Evolutionary conservation across 2,329 filamentous ascomycete species (phyloP).

Genomic region (Onygenales sp.): DNA sequence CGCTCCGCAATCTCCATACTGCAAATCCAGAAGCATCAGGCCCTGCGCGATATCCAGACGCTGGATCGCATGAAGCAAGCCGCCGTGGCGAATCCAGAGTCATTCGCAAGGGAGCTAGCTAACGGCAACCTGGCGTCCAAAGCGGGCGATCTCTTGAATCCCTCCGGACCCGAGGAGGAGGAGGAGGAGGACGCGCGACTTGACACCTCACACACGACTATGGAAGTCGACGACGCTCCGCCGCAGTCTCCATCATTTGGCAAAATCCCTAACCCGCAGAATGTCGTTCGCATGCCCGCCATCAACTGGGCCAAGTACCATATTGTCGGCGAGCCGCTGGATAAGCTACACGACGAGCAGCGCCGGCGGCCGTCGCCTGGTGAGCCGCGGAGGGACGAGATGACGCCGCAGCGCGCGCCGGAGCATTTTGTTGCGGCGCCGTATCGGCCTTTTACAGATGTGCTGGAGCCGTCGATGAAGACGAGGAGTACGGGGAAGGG

Average conservation of each 20-base stretch:
- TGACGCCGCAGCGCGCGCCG: constrained; percentile 23
- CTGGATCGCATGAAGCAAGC: constrained; percentile 61
- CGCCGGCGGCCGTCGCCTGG: constrained; percentile 47
- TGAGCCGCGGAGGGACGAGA: constrained; percentile 27
- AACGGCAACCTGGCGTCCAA: constrained; percentile 48
- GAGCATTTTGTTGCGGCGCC: constrained; percentile 48
- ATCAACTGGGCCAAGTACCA: constrained; percentile 95
- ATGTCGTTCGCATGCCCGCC: constrained; percentile 73
- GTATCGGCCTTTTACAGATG: constrained; percentile 51
- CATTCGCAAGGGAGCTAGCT: constrained; percentile 60
- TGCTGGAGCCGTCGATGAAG: constrained; percentile 29
- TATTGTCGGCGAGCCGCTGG: constrained; percentile 73
- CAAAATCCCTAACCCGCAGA: constrained; percentile 65
- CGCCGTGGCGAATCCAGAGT: constrained; percentile 61
- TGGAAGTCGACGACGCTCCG: constrained; percentile 8
- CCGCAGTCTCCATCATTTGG: constrained; percentile 40
- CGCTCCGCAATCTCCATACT: constrained; percentile 77
- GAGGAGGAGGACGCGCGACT: constrained; percentile 15
- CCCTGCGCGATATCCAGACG: constrained; percentile 61
- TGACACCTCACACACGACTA: constrained; percentile 5
- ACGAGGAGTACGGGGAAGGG: constrained; percentile 22
- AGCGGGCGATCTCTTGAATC: constrained; percentile 24
- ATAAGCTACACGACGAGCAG: constrained; percentile 78
- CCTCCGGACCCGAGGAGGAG: constrained; percentile 29
- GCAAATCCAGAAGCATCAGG: constrained; percentile 74